These are phyloP conservation scores for Lonicera japonica DNA, from an alignment of 129 eudicot genomes.

Conservation along the genomic window DNA sequence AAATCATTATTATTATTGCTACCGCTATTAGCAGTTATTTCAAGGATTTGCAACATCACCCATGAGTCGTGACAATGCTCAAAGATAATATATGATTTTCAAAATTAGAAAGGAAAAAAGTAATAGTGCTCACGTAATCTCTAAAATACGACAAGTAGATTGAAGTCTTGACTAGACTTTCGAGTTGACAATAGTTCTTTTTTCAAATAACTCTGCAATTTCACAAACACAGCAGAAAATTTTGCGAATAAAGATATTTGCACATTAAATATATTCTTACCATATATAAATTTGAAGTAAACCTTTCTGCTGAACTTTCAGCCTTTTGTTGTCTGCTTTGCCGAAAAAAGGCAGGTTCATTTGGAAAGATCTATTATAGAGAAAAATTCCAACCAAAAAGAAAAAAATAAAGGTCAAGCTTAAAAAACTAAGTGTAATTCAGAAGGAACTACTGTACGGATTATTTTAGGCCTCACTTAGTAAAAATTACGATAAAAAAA, in stretches of 20 bases:
- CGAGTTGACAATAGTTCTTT: background rate
- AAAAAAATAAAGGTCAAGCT: conserved; percentile 19
- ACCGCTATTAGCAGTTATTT: too few relatives aligned
- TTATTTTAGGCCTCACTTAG: background rate
- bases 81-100: too few relatives aligned
- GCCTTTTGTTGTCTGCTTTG: conserved; percentile 37
- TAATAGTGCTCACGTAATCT: background rate
- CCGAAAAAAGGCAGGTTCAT: conserved; percentile 38
- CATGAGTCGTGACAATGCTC: too few relatives aligned
- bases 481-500: background rate
- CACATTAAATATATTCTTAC: conserved; percentile 31
- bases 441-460: background rate
- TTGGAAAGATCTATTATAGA: conserved; percentile 35
- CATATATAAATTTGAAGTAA: conserved; percentile 24
- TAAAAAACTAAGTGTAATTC: conserved; percentile 12
- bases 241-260: conserved; percentile 3
- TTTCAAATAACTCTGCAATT: background rate
- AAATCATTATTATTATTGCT: too few relatives aligned
- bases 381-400: conserved; percentile 26
- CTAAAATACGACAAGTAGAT: background rate
- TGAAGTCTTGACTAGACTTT: background rate
- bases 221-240: background rate
- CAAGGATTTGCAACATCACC: too few relatives aligned
- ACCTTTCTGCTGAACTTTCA: conserved; percentile 39
- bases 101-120: background rate